phyloP scores from a whole-genome alignment of 2,329 filamentous ascomycete species.

The Pleoardoris graminearum region DNA sequence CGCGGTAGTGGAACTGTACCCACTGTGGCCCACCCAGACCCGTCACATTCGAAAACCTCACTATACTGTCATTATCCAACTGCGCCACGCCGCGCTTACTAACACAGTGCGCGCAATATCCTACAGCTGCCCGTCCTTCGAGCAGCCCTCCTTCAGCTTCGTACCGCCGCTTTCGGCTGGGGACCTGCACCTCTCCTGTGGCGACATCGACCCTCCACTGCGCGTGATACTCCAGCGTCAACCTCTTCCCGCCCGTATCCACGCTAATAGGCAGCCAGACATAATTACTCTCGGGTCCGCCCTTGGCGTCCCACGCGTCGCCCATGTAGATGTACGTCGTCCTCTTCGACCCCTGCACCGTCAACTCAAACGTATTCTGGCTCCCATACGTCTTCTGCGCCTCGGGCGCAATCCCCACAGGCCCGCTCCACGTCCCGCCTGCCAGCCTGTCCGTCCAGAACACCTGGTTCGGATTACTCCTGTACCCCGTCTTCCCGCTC shows the following conservation, averaged over 20 bases:
- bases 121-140: constrained; percentile 22
- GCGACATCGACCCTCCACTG: constrained; percentile 49
- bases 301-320: constrained; percentile 60
- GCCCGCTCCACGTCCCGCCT: constrained; percentile 60
- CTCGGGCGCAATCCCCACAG: constrained; percentile 52
- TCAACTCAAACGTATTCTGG: constrained; percentile 61
- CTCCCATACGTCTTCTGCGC: constrained; percentile 59
- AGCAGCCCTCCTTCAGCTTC: constrained; percentile 35
- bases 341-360: constrained; percentile 41
- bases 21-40: constrained; percentile 44
- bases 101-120: constrained; percentile 12
- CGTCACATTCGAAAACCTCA: constrained; percentile 46
- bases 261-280: constrained; percentile 48
- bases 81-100: constrained; percentile 23
- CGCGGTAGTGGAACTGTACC: constrained; percentile 46
- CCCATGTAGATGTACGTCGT: constrained; percentile 60
- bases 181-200: constrained; percentile 43
- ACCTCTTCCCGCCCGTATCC: constrained; percentile 36
- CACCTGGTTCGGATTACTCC: constrained; percentile 63
- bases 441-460: constrained; percentile 57
- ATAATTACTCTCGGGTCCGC: constrained; percentile 44
- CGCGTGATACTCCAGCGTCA: constrained; percentile 45
- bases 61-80: constrained; percentile 20
- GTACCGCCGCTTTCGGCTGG: constrained; percentile 41
- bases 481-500: constrained; percentile 50